phyloP scores from a whole-genome alignment of 2,329 filamentous ascomycete genomes.

The Colletotrichum cordylinicola region DNA sequence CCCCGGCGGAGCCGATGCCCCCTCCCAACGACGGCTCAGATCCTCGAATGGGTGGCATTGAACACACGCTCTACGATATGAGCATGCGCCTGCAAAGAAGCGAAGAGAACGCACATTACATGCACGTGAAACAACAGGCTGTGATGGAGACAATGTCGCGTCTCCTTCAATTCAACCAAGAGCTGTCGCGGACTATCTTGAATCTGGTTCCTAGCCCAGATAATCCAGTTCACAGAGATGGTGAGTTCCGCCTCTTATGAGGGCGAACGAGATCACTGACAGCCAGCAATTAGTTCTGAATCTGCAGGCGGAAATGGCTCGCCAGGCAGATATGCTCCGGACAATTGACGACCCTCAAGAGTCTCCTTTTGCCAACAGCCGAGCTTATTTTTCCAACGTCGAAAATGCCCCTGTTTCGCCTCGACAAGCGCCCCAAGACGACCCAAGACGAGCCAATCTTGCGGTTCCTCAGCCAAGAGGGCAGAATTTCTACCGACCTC shows the following conservation, averaged over 20 bases:
- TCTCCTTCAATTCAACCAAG: conserved; percentile 78
- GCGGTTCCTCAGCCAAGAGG: conserved; percentile 64
- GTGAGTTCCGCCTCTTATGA: conserved; percentile 56
- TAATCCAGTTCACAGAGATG: conserved; percentile 79
- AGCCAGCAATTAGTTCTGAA: conserved; percentile 47
- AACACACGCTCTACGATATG: conserved; percentile 84
- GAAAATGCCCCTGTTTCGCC: conserved; percentile 86
- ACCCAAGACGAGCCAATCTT: conserved; percentile 75
- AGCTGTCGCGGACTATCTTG: conserved; percentile 78
- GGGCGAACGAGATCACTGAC: neutral
- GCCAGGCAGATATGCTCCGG: conserved; percentile 63
- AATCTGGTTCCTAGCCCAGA: conserved; percentile 78
- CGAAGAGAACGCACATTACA: conserved; percentile 81
- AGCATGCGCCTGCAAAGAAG: conserved; percentile 77
- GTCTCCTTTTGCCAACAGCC: conserved; percentile 65
- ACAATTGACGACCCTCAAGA: conserved; percentile 72
- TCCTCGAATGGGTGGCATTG: conserved; percentile 74
- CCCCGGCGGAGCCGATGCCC: conserved; percentile 82
- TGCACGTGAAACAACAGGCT: conserved; percentile 82
- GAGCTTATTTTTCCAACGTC: conserved; percentile 69
- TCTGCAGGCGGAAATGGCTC: conserved; percentile 65
- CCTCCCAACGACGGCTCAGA: conserved; percentile 73
- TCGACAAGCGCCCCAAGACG: conserved; percentile 85
- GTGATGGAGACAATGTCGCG: conserved; percentile 82
- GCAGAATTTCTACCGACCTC: conserved; percentile 72